Evolutionary conservation across 2,329 filamentous ascomycete genomes (phyloP), one percentile per base, ranked within the genome.

Genomic region (Leptodontidium sp.): DNA sequence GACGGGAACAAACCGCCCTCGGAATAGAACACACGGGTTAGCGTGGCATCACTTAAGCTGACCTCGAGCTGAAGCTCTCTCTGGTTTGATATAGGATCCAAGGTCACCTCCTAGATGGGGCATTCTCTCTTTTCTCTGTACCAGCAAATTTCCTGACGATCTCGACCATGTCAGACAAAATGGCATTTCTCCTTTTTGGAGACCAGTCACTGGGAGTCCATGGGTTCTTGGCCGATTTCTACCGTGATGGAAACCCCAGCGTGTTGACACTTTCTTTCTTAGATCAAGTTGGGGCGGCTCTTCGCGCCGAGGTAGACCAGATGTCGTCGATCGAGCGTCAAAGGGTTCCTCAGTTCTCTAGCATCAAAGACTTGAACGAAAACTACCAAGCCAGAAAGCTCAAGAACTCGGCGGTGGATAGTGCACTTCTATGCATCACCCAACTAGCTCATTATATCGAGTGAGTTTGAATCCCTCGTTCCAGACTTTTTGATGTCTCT

Each of bases 131-230:
- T 40, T 43, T 40, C 49, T 55, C 63, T 58, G 63, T 53, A 55
- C 38, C 50, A 43, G 50, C 63, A 43, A 65, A n/a, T 35, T n/a
- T 58, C 26, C 47, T 53, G 45, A 64, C 61, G 61, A 64, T 64
- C 47, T 55, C 15, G 21, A 65, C 38, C 40, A 65, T 65, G 63
- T 55, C 63, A 58, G 63, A 65, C 53, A 72, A 83, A 77, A 80
- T 85, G 79, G 81, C 82, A 64, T 86, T 85, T 78, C 85, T 91
- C 78, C 86, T 92, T 71, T 91, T 92, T 77, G 90, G 90, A 81
- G 90, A 92, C 77, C 90, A 92, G 80, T 91, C 90, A 69, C 84
- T 88, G 75, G 88, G 91, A 78, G 89, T 89, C 74, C 87, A 90
- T 77, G 82, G 82, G 73, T 88, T 91, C 72, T 81, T 92, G 70